A percentile compares a stretch with the other conserved stretches of the same genome.
Conservation (phyloP, 2,329 filamentous ascomycete species). For the Aspergillus neoniger region DNA sequence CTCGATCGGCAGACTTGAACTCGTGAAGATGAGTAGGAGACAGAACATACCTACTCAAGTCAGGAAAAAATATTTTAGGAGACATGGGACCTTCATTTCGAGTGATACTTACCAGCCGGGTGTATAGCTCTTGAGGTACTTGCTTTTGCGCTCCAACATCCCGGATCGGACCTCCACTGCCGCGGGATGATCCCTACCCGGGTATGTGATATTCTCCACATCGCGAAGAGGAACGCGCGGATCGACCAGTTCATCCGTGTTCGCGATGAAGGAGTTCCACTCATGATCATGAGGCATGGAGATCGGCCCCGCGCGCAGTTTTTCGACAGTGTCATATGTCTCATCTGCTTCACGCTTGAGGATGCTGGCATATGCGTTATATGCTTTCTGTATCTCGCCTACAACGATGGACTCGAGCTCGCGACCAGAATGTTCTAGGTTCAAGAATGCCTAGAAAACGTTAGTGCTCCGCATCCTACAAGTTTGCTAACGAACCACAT, state of each 20-base stretch:
- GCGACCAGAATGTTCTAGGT: slow-evolving; percentile 88
- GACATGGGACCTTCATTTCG: not conserved
- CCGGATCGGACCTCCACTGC: slow-evolving; percentile 84
- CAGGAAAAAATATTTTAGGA: slow-evolving; percentile 4
- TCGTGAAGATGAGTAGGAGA: slow-evolving; percentile 97
- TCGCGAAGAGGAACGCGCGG: slow-evolving; percentile 76
- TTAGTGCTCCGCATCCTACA: slow-evolving; percentile 23
- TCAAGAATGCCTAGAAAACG: slow-evolving; percentile 74
- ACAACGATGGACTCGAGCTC: slow-evolving; percentile 96
- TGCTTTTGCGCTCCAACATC: slow-evolving; percentile 95
- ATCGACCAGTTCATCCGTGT: slow-evolving; percentile 83
- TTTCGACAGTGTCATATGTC: slow-evolving; percentile 74
- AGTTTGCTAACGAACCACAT: slow-evolving; percentile 37
- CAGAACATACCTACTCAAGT: slow-evolving; percentile 74
- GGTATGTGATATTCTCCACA: slow-evolving; percentile 83
- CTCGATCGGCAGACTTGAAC: slow-evolving; percentile 97
- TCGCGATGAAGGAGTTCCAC: slow-evolving; percentile 79
- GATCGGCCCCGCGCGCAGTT: slow-evolving; percentile 79
- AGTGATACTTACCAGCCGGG: slow-evolving; percentile 74
- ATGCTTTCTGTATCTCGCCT: slow-evolving; percentile 96
- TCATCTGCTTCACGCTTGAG: slow-evolving; percentile 88
- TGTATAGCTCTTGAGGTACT: slow-evolving; percentile 96
- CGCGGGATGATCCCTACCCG: slow-evolving; percentile 82
- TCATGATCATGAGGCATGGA: slow-evolving; percentile 93
- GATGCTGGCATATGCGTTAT: slow-evolving; percentile 89